These are phyloP conservation scores for Fusarium sp. DNA, from an alignment of 2,329 filamentous ascomycete genomes.

Conservation along the genomic window DNA sequence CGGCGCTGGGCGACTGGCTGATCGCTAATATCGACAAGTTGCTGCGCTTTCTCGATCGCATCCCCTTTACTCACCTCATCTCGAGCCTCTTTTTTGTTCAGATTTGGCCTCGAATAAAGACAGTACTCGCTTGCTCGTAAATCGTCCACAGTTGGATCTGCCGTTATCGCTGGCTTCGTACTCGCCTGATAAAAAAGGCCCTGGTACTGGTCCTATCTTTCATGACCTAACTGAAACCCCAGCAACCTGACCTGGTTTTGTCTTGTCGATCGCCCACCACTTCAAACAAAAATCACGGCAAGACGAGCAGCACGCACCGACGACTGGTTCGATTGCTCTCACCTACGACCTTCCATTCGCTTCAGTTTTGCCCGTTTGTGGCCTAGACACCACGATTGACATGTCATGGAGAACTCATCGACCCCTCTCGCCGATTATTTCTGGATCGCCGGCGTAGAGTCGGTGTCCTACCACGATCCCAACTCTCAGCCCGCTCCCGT, in stretches of 20 bases:
- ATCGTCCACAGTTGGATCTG: slow-evolving; percentile 21
- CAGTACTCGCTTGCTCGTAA: slow-evolving; percentile 34
- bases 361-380: slow-evolving; percentile 40
- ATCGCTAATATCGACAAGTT: slow-evolving; percentile 20
- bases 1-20: slow-evolving; percentile 46
- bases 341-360: slow-evolving; percentile 8
- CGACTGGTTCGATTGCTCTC: slow-evolving; percentile 16
- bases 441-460: slow-evolving; percentile 80
- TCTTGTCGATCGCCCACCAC: slow-evolving; percentile 30
- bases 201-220: slow-evolving; percentile 29
- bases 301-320: slow-evolving; percentile 22
- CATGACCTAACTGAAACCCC: slow-evolving; percentile 44
- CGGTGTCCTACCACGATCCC: slow-evolving; percentile 73
- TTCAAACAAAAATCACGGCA: slow-evolving; percentile 28
- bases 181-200: slow-evolving; percentile 33
- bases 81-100: slow-evolving; percentile 20
- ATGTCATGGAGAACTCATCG: slow-evolving; percentile 72
- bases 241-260: slow-evolving; percentile 38
- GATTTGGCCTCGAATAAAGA: slow-evolving; percentile 20
- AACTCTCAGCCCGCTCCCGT: slow-evolving; percentile 49
- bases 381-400: slow-evolving; percentile 52
- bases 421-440: slow-evolving; percentile 80
- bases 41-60: slow-evolving; percentile 34
- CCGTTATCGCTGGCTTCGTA: slow-evolving; percentile 28
- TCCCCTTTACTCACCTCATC: slow-evolving; percentile 30